Evolutionary conservation across 192 early-diverging fungal species (phyloP).

Genomic region (Spizellomyces sp.): DNA sequence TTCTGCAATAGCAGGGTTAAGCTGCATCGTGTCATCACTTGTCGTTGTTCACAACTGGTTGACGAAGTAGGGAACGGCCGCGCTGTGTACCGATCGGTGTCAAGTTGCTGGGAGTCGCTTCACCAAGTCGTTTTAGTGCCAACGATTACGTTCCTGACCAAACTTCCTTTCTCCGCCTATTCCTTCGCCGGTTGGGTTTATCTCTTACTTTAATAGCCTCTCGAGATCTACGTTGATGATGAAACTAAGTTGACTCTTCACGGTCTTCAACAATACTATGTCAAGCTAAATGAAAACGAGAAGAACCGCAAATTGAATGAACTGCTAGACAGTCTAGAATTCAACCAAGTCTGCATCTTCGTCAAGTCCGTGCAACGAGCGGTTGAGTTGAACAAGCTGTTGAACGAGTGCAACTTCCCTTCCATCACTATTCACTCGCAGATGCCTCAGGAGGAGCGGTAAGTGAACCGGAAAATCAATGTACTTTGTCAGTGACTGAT

Average conservation of each 20-base stretch:
- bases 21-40: too few species aligned
- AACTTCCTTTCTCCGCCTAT: slow-evolving; percentile 14
- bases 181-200: slow-evolving; percentile 12
- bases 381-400: slow-evolving; percentile 81
- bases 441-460: slow-evolving; percentile 91
- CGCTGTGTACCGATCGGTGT: too few species aligned
- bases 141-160: too few species aligned
- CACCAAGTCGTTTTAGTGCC: too few species aligned
- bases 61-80: too few species aligned
- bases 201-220: slow-evolving; percentile 59
- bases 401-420: slow-evolving; percentile 91
- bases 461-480: slow-evolving; percentile 2
- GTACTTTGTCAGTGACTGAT: neutral
- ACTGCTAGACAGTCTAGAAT: slow-evolving; percentile 90
- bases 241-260: slow-evolving; percentile 97
- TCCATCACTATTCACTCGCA: slow-evolving; percentile 89
- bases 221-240: slow-evolving; percentile 97
- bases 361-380: slow-evolving; percentile 90
- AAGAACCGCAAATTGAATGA: slow-evolving; percentile 96
- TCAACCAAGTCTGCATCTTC: slow-evolving; percentile 98
- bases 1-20: too few species aligned
- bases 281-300: slow-evolving; percentile 77
- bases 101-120: too few species aligned
- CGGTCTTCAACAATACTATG: slow-evolving; percentile 94
- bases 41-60: too few species aligned